Evolutionary conservation across 805 yeast species (phyloP).

Genomic region (Isabelozyma gotoi): DNA sequence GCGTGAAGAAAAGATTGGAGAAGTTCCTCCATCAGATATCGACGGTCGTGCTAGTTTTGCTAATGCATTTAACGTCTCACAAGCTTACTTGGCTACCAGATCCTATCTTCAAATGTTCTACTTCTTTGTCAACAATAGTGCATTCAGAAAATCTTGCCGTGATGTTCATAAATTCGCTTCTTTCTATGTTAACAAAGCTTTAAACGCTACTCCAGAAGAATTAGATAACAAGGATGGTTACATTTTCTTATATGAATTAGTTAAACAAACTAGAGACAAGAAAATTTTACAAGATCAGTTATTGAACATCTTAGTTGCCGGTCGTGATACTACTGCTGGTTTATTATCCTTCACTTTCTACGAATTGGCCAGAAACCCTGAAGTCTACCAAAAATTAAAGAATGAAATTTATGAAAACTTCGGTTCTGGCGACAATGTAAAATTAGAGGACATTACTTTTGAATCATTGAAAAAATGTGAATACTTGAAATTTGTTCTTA

Average conservation of each 20-base stretch:
- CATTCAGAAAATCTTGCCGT: slow-evolving; percentile 31
- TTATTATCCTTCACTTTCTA: slow-evolving; percentile 26
- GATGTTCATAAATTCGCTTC: slow-evolving; percentile 31
- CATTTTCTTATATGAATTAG: slow-evolving; percentile 38
- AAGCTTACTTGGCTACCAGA: slow-evolving; percentile 30
- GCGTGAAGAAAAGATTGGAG: slow-evolving; percentile 20
- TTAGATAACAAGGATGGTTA: slow-evolving; percentile 30
- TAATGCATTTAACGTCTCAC: slow-evolving; percentile 36
- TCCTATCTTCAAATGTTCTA: slow-evolving; percentile 29
- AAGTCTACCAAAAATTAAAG: slow-evolving; percentile 25
- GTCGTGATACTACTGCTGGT: slow-evolving; percentile 37
- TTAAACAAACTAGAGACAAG: slow-evolving; percentile 35
- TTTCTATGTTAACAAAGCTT: slow-evolving; percentile 30
- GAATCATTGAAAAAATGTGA: slow-evolving; percentile 34
- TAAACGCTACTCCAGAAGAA: slow-evolving; percentile 25
- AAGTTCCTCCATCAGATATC: slow-evolving; percentile 15
- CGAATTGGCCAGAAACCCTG: slow-evolving; percentile 33
- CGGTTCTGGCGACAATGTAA: slow-evolving; percentile 21
- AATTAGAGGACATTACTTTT: slow-evolving; percentile 24
- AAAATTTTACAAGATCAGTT: slow-evolving; percentile 36
- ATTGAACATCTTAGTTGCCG: slow-evolving; percentile 39
- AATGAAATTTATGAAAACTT: slow-evolving; percentile 24
- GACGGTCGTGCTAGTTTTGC: slow-evolving; percentile 25
- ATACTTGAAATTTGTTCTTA: slow-evolving; percentile 27
- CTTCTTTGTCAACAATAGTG: slow-evolving; percentile 23